phyloP scores from a whole-genome alignment of 345 rosid species.

The Mercurialis annua region DNA sequence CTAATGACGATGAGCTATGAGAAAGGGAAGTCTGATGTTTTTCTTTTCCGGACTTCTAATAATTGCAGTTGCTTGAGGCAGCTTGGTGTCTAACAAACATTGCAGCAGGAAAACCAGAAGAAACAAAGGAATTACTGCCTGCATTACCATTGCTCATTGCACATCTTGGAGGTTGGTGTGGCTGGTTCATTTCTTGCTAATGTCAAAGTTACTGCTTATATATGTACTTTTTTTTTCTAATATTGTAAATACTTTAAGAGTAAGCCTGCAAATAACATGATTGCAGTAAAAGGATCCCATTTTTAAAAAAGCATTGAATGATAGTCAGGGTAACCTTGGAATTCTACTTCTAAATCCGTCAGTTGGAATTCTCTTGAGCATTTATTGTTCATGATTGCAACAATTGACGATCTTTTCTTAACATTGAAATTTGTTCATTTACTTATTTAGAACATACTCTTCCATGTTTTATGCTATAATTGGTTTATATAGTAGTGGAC shows the following conservation, averaged over 20 bases:
- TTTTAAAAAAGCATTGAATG: not conserved
- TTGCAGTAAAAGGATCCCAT: not conserved
- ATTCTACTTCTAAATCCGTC: not conserved
- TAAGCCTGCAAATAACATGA: not conserved
- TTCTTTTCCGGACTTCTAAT: slow-evolving; percentile 7
- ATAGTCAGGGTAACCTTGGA: not conserved
- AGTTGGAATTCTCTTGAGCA: not conserved
- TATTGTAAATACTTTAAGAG: not conserved
- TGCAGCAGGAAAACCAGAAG: slow-evolving; percentile 93
- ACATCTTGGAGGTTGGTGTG: slow-evolving; percentile 82
- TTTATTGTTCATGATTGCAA: not conserved
- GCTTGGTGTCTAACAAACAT: slow-evolving; percentile 99
- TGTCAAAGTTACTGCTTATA: not conserved
- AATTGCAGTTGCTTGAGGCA: slow-evolving; percentile 86
- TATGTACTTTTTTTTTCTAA: not conserved
- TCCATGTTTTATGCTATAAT: slow-evolving; percentile 6
- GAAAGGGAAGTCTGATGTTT: not conserved
- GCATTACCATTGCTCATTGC: slow-evolving; percentile 89
- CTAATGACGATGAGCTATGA: not conserved
- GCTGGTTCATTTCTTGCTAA: slow-evolving; percentile 3
- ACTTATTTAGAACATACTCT: not conserved
- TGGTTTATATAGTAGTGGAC: not conserved
- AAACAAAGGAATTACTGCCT: slow-evolving; percentile 83
- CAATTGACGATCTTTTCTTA: not conserved
- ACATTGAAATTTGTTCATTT: not conserved